Conservation (phyloP, 176 grass and related monocot genomes). For the Triticum urartu region DNA sequence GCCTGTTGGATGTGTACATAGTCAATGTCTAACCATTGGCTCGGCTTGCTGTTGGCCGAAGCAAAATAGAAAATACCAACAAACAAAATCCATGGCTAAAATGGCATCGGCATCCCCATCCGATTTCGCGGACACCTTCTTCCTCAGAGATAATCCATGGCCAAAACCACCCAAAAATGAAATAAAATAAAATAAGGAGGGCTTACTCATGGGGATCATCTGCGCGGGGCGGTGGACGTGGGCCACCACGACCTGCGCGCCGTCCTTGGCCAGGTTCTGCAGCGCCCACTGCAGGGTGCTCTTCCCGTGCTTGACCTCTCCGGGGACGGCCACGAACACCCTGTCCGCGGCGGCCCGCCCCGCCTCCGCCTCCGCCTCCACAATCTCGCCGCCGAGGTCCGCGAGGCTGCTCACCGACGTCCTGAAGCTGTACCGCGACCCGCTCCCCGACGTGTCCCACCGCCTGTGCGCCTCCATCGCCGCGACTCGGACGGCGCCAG, state of each 20-base stretch:
- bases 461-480: conserved; percentile 23
- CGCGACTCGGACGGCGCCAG: background rate
- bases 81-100: background rate
- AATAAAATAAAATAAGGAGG: background rate
- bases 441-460: conserved; percentile 31
- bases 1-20: no score
- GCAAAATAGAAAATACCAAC: background rate
- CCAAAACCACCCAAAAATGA: background rate
- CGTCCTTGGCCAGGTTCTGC: conserved; percentile 47
- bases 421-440: conserved; percentile 35
- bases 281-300: conserved; percentile 56
- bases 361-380: background rate
- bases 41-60: background rate
- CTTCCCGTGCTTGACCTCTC: conserved; percentile 48
- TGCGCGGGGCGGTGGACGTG: conserved; percentile 58
- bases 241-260: conserved; percentile 34
- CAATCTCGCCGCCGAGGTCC: background rate
- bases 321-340: conserved; percentile 62
- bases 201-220: conserved; percentile 55
- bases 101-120: background rate
- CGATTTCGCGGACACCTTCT: background rate
- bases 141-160: background rate
- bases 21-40: background rate
- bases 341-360: conserved; percentile 9
- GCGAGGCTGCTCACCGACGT: conserved; percentile 26